Evolutionary conservation across 257 asterid species (phyloP).

Genomic region (Oldenlandia corymbosa): DNA sequence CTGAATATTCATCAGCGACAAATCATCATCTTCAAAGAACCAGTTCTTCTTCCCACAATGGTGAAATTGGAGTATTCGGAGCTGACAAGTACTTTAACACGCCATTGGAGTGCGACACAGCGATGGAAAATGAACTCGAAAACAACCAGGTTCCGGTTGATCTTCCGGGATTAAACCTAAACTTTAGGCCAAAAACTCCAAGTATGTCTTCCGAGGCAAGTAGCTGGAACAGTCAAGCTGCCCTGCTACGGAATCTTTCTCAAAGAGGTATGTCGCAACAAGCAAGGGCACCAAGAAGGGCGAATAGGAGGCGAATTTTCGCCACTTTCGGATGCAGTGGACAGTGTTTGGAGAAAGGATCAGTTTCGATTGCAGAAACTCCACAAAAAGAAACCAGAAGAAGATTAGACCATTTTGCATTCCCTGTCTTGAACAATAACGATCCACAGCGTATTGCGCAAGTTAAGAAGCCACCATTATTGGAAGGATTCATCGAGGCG

Average conservation of each 20-base stretch:
- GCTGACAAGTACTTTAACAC: constrained; percentile 84
- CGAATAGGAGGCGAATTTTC: constrained; percentile 31
- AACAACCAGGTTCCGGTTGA: constrained; percentile 3
- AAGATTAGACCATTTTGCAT: constrained; percentile 16
- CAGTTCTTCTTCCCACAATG: constrained; percentile 30
- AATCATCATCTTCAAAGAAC: constrained; percentile 13
- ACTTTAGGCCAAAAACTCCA: constrained; percentile 30
- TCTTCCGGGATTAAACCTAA: constrained; percentile 10
- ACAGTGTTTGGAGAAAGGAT: constrained; percentile 51
- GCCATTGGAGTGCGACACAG: constrained; percentile 37
- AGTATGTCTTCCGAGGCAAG: constrained; percentile 47
- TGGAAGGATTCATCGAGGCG: constrained; percentile 17
- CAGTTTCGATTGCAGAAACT: constrained; percentile 22
- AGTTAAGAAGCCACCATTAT: constrained; percentile 7
- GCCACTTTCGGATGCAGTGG: constrained; percentile 44
- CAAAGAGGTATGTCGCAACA: constrained; percentile 19
- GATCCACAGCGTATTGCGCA: background rate
- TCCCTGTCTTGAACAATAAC: constrained; percentile 9
- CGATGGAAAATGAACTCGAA: constrained; percentile 1
- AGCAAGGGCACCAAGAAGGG: constrained; percentile 39
- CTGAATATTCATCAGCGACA: constrained; percentile 35
- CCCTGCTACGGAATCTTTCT: constrained; percentile 19
- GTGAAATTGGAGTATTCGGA: constrained; percentile 60
- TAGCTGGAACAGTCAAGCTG: constrained; percentile 48
- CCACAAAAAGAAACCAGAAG: constrained; percentile 6